These are phyloP conservation scores for Rhizopus arrhizus DNA, from an alignment of 371 early-diverging fungal genomes.

Conservation along the genomic window DNA sequence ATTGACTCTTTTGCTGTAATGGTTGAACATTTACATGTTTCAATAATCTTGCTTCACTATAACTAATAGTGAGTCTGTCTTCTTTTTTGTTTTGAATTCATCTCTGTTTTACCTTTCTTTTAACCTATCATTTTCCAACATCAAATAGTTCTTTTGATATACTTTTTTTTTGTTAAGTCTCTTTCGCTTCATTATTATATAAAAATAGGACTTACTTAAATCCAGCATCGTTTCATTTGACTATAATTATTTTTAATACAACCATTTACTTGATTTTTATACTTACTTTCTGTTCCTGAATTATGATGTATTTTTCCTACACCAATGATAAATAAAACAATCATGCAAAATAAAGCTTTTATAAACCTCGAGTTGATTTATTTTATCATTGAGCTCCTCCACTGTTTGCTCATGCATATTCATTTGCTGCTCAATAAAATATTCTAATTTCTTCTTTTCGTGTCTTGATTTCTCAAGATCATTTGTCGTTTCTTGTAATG, in stretches of 20 bases:
- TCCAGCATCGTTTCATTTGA: neutral
- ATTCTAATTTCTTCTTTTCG: slow-evolving; percentile 23
- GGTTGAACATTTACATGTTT: slow-evolving; percentile 5
- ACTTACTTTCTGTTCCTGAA: too few species aligned
- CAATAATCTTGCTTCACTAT: neutral
- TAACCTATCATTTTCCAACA: slow-evolving; percentile 18
- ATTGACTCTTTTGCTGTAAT: neutral
- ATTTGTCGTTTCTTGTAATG: slow-evolving; percentile 17
- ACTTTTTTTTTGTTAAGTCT: slow-evolving; percentile 3
- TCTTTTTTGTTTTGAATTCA: neutral
- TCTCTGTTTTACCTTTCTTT: slow-evolving; percentile 16
- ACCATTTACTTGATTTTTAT: too few species aligned
- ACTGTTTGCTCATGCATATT: slow-evolving; percentile 5
- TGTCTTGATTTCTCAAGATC: slow-evolving; percentile 20
- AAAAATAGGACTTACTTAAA: slow-evolving; percentile 6
- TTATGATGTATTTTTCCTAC: too few species aligned
- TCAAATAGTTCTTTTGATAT: slow-evolving; percentile 25
- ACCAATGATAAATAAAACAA: neutral
- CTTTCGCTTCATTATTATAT: neutral
- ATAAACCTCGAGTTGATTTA: neutral
- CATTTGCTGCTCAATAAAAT: slow-evolving; percentile 25
- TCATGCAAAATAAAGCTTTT: neutral
- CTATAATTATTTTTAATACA: neutral
- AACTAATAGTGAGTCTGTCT: neutral
- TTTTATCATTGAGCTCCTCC: neutral